Evolutionary conservation across 2,329 filamentous ascomycete genomes (phyloP).

Genomic region (Pezizomycotina sp.): DNA sequence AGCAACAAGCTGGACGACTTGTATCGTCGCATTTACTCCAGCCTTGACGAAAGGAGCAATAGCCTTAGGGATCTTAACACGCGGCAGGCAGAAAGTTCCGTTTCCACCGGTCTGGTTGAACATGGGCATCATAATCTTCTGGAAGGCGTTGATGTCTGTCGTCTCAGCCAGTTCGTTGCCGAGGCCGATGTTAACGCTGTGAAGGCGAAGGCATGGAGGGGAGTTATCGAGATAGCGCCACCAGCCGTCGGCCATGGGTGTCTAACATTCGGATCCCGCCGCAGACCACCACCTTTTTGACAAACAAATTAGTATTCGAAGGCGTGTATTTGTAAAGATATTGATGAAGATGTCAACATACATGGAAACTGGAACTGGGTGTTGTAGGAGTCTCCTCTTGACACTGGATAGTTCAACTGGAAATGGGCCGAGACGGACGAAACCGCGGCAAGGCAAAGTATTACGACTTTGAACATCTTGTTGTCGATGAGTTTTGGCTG

Average conservation of each 20-base stretch:
- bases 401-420: conserved; percentile 36
- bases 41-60: conserved; percentile 25
- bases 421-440: conserved; percentile 40
- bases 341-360: conserved; percentile 12
- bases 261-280: conserved; percentile 26
- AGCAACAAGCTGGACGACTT: conserved; percentile 32
- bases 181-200: conserved; percentile 36
- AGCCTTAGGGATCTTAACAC: conserved; percentile 27
- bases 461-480: too few relatives aligned
- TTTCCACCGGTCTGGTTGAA: conserved; percentile 36
- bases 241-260: conserved; percentile 35
- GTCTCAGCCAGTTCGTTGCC: conserved; percentile 23
- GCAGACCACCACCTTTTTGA: conserved; percentile 10
- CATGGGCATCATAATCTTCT: conserved; percentile 31
- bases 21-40: conserved; percentile 32
- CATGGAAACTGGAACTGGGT: conserved; percentile 28
- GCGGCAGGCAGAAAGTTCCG: conserved; percentile 34
- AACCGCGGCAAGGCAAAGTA: conserved; percentile 31
- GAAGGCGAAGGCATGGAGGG: conserved; percentile 31
- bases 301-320: conserved; percentile 1
- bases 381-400: conserved; percentile 35
- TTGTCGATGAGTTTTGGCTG: too few relatives aligned
- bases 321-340: not conserved
- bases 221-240: conserved; percentile 31
- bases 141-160: conserved; percentile 31